Evolutionary conservation across 306 rosid genomes (phyloP), one percentile per base, ranked within the genome.

Genomic region (Albizia julibrissin): DNA sequence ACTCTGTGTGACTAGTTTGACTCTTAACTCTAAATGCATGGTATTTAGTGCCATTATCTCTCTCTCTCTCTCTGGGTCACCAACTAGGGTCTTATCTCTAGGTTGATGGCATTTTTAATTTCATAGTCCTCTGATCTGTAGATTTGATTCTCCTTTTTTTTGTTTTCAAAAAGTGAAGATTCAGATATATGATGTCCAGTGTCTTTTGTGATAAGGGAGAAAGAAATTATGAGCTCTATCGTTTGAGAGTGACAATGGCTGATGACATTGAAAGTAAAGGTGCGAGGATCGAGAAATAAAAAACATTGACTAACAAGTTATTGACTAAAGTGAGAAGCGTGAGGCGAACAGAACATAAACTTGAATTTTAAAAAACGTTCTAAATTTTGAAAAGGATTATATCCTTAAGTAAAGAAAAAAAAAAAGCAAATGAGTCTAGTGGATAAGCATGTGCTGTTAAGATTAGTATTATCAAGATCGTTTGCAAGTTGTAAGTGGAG

Each of bases 1-100:
- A 46, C 39, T 82, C 69, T 80, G 54, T 82, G 21, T 43, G 88
- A 86, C 89, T 69, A 33, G 31, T 77, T 84, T 86, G 88, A 85
- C 88, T 71, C 29, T 69, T 10, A n/a, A 13, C 54, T 69, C 74
- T 37, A 56, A 75, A 79, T 21, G 18, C 82, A 74, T 74, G 68
- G 69, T 46, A 26, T 78, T 68, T 59, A 27, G 79, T 78, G 81
- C 75, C 50, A 46, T 64, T 1, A 46, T 64, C 2, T 33, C 15
- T 77, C 59, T 79, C 31, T n/a, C n/a, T 79, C 42, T 21, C 49
- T 7, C 46, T 4, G 31, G 18, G 47, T 85, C 65, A 43, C 71
- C 82, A 84, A 66, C 34, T 56, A 19, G 24, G 33, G 58, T 77
- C 77, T 56, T 62, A 54, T 79, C 72, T 69, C 62, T 26, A 54